Base-by-base conservation (phyloP, 805 yeast genomes). In the Scheffersomyces amazonensis region DNA sequence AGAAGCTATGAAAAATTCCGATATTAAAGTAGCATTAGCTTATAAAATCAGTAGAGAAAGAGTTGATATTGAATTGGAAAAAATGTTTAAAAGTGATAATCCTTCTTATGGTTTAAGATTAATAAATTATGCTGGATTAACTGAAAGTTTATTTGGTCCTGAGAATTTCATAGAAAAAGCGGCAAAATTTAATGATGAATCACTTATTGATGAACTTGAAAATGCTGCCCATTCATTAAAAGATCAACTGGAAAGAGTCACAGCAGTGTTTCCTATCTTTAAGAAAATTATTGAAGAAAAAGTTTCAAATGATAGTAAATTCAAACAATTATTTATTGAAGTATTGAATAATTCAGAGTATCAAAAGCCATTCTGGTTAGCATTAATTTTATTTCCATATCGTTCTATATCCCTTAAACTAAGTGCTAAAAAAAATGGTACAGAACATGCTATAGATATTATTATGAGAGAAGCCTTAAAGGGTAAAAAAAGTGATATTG, bases 21-120 rank as follows among this genome's bases (percentile, higher is more conserved):
- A 70, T 7, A 79, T 91, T 36, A 79, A 76, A 45, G 44, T 54
- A 0, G 81, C 86, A 2, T 69, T 93, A 34, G 58, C 71, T 15
- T 70, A 74, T 20, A 93, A 93, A 52, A 89, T 93, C 34, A 86
- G 96, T 40, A 72, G 93, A 37, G 99, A 93, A 58, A 72, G 99
- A 46, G 80, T 93, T 13, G 97, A 96, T 2, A 80, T 78, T 5
- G 99, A 93, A 54, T 59, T 90, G 34, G 81, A 74, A 32, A 93
- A 93, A 58, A 83, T 83, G 28, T 64, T 91, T n/a, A 60, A 61
- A n/a, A 78, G 89, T 5, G 53, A 64, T 6, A 71, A 81, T 49
- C 86, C 90, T 0, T 58, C 70, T 0, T 71, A 76, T 43, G 96
- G 93, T 0, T 60, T 89, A 40, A 58, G 69, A 16, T 57, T 85